Percentiles rank a stretch among this genome's conserved stretches.
Evolutionary conservation across 768 basidiomycete species (phyloP).

Genomic region (Mycena albidolilacea): DNA sequence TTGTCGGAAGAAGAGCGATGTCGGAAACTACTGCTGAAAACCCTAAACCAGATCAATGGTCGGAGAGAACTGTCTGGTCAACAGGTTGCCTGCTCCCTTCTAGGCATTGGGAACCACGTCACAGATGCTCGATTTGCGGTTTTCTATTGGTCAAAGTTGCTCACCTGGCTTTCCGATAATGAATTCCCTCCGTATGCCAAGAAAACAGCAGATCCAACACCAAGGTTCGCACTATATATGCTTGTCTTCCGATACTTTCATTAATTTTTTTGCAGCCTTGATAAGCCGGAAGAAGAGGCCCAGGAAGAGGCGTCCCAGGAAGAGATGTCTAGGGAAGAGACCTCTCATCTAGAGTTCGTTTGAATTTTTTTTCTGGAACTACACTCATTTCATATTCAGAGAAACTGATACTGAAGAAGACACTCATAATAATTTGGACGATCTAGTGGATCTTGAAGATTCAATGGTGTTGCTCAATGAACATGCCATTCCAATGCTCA

Average conservation of each 20-base stretch:
- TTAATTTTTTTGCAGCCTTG: not conserved
- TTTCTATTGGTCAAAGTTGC: constrained; percentile 29
- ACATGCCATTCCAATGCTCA: not conserved
- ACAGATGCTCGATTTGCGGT: constrained; percentile 27
- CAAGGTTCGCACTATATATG: not conserved
- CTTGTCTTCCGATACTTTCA: not conserved
- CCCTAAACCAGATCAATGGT: constrained; percentile 35
- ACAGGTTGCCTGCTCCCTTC: constrained; percentile 30
- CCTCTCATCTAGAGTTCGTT: not conserved
- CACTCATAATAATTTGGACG: not conserved
- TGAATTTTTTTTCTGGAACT: not conserved
- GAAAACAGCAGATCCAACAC: not conserved
- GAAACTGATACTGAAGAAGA: not conserved
- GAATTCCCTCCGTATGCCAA: constrained; percentile 10
- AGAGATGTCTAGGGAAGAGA: too few species aligned
- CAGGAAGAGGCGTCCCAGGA: not conserved
- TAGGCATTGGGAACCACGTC: constrained; percentile 27
- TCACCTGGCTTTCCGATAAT: constrained; percentile 21
- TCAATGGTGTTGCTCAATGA: constrained; percentile 4
- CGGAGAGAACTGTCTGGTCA: constrained; percentile 32
- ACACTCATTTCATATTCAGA: not conserved
- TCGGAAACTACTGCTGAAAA: constrained; percentile 24
- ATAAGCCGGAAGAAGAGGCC: not conserved
- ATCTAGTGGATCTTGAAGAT: constrained; percentile 14
- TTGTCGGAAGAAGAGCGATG: not conserved